These are phyloP conservation scores for Candida pini DNA, from an alignment of 805 yeast species.

Conservation along the genomic window DNA sequence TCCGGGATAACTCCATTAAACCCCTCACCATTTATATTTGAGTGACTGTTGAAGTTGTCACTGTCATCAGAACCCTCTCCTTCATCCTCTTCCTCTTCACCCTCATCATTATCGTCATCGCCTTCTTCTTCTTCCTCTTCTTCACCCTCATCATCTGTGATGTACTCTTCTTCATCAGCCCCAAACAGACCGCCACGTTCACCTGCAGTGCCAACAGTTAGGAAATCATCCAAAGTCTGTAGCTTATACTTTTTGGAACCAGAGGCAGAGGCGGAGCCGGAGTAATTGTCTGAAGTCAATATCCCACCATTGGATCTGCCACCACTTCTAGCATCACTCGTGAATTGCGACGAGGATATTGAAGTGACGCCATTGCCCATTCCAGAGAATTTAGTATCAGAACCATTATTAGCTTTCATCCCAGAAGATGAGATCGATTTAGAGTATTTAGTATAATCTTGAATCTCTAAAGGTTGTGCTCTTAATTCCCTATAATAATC, in stretches of 20 bases:
- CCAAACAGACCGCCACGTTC: slow-evolving; percentile 28
- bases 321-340: not conserved
- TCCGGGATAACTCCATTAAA: no score
- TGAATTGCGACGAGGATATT: not conserved
- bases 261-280: not conserved
- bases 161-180: slow-evolving; percentile 5
- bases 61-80: not conserved
- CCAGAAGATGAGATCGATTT: slow-evolving; percentile 18
- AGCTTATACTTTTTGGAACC: slow-evolving; percentile 42
- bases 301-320: not conserved
- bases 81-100: not conserved
- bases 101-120: not conserved
- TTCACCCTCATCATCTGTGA: slow-evolving; percentile 2
- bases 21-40: no score
- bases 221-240: slow-evolving; percentile 85
- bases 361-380: not conserved
- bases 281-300: no score
- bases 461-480: slow-evolving; percentile 30
- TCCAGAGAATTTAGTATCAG: not conserved
- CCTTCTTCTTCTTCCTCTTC: slow-evolving; percentile 1
- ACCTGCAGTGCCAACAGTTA: slow-evolving; percentile 36
- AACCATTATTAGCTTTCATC: not conserved
- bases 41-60: no score
- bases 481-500: slow-evolving; percentile 25
- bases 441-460: slow-evolving; percentile 33